Percentiles rank a stretch among this genome's conserved stretches.
phyloP scores from a whole-genome alignment of 2,329 filamentous ascomycete species.

The Knoxdaviesia capensis region DNA sequence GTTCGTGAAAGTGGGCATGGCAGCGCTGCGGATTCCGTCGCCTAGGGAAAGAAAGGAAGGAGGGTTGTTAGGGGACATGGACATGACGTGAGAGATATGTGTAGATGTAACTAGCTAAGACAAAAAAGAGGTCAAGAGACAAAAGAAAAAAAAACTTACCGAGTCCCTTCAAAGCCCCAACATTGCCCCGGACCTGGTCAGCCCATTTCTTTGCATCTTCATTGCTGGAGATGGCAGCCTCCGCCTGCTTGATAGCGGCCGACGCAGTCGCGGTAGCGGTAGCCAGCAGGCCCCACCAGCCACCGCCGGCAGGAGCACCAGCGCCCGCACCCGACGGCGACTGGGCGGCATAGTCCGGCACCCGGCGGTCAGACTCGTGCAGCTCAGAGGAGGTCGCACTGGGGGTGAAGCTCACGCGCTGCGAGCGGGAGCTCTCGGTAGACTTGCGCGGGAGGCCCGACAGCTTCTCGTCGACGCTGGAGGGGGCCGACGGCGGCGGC shows the following conservation, averaged over 20 bases:
- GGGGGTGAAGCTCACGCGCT: slow-evolving; percentile 52
- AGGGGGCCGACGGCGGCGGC: slow-evolving; percentile 11
- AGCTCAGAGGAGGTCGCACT: slow-evolving; percentile 43
- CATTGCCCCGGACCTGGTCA: slow-evolving; percentile 79
- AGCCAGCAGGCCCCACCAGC: slow-evolving; percentile 68
- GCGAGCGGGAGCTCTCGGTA: slow-evolving; percentile 52
- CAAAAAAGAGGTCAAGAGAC: slow-evolving; percentile 2
- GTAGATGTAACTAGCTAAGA: slow-evolving; percentile 12
- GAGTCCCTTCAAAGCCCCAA: slow-evolving; percentile 54
- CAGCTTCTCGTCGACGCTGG: too few species aligned
- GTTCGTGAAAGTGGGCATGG: slow-evolving; percentile 84
- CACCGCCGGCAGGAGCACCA: slow-evolving; percentile 28
- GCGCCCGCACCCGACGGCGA: slow-evolving; percentile 1
- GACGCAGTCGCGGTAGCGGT: slow-evolving; percentile 43
- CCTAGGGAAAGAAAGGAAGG: slow-evolving; percentile 27
- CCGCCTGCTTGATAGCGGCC: slow-evolving; percentile 76
- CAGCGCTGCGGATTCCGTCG: slow-evolving; percentile 68
- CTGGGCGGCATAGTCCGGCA: background rate
- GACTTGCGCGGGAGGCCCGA: slow-evolving; percentile 37
- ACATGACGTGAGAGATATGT: background rate
- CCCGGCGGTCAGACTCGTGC: slow-evolving; percentile 28
- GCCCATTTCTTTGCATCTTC: slow-evolving; percentile 95
- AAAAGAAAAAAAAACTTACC: slow-evolving; percentile 29
- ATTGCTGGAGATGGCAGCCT: slow-evolving; percentile 89
- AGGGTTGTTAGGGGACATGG: background rate